Base-by-base conservation (phyloP, 768 basidiomycete species). In the Podaxis sp. region DNA sequence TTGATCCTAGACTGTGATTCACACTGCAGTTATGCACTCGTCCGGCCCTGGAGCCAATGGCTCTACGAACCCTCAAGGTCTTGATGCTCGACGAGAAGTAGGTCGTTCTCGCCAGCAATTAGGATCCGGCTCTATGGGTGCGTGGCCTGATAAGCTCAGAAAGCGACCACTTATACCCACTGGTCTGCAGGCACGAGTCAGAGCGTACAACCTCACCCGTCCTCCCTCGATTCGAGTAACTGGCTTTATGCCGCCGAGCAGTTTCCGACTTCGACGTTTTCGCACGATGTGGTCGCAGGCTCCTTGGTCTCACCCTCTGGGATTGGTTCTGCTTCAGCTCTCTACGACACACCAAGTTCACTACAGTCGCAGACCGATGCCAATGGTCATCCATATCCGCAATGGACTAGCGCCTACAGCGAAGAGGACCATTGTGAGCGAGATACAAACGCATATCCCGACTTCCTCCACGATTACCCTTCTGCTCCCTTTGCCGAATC, bases 261-360 rank as follows among this genome's bases (percentile, higher is more conserved):
- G 44, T 28, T 65, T 52, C 48, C 51, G 61, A 64, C 67, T 40
- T 52, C 61, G 38, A 26, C 54, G 2, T 54, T 42, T 57, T 55
- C 55, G 26, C 68, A 64, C 22, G 66, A 66, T 48, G 59, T 66
- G 7, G 57, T 65, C 22, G 66, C 71, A n/a, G 24, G 44, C 57
- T 48, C 68, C 54, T 68, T 71, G 9, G 39, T 64, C 49, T 71
- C 72, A 58, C 68, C 76, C 52, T 65, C 75, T 44, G 86, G 87
- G 86, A 86, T 87, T 65, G 81, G 82, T 40, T 78, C 85, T 15
- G 76, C 78, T 0, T 76, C 83, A 8, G 78, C 83, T 6, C 84
- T 84, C 67, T 87, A 85, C 69, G 83, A 84, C 59, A 75, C 84
- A 4, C 73, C 80, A 19, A 74, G 76, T 3, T 68, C 72, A n/a